Evolutionary conservation across 768 basidiomycete genomes (phyloP).

Genomic region (Pisolithus marmoratus): DNA sequence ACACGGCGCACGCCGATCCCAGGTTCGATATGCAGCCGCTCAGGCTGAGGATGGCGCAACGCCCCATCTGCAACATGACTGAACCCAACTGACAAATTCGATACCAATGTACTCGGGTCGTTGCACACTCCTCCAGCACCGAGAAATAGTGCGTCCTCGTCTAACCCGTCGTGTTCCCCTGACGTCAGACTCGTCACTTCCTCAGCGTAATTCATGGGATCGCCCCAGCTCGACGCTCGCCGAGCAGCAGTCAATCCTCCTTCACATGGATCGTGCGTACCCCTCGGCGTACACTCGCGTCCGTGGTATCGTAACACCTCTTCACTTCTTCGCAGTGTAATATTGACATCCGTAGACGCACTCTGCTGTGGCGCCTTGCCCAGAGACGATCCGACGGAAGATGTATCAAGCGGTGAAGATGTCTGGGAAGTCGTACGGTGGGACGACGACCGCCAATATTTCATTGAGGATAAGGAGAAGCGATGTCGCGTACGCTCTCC

Average conservation of each 20-base stretch:
- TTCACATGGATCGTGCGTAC: slow-evolving; percentile 20
- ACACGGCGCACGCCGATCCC: not conserved
- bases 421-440: slow-evolving; percentile 20
- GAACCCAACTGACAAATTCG: slow-evolving; percentile 31
- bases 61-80: slow-evolving; percentile 18
- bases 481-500: slow-evolving; percentile 21
- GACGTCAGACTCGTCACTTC: slow-evolving; percentile 41
- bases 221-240: slow-evolving; percentile 66
- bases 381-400: slow-evolving; percentile 25
- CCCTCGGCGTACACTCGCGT: slow-evolving; percentile 19
- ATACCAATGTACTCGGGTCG: slow-evolving; percentile 26
- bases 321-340: slow-evolving; percentile 35
- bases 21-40: slow-evolving; percentile 18
- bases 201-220: slow-evolving; percentile 35
- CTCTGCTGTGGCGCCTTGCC: slow-evolving; percentile 13
- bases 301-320: slow-evolving; percentile 36
- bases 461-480: slow-evolving; percentile 27
- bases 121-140: slow-evolving; percentile 43
- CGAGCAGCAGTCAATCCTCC: slow-evolving; percentile 39
- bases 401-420: slow-evolving; percentile 29
- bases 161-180: slow-evolving; percentile 39
- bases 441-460: slow-evolving; percentile 16
- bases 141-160: slow-evolving; percentile 49
- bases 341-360: slow-evolving; percentile 10
- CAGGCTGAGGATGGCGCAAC: slow-evolving; percentile 28